Conservation (phyloP, 192 early-diverging fungal species). For the Backusella sp. region DNA sequence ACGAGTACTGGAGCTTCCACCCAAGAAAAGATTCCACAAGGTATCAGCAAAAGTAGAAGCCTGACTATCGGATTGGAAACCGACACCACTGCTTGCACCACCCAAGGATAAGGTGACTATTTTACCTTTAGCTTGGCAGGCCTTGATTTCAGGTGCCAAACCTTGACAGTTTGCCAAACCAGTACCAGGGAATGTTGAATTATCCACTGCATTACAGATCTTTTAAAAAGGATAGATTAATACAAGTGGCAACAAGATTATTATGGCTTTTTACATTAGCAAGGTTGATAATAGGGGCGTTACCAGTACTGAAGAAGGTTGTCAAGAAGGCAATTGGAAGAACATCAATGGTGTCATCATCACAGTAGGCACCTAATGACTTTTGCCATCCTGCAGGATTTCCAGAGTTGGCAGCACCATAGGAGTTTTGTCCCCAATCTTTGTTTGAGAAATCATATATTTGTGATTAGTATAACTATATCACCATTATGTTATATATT, state of each 20-base stretch:
- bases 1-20: constrained; percentile 46
- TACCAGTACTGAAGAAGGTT: constrained; percentile 42
- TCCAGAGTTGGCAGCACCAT: constrained; percentile 31
- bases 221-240: constrained; percentile 5
- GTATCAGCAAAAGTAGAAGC: constrained; percentile 50
- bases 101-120: constrained; percentile 62
- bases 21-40: constrained; percentile 59
- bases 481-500: neutral
- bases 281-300: constrained; percentile 52
- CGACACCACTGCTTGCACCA: constrained; percentile 57
- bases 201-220: constrained; percentile 42
- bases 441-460: neutral
- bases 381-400: constrained; percentile 28
- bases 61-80: constrained; percentile 42
- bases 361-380: constrained; percentile 49
- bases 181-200: constrained; percentile 49
- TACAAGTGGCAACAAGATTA: neutral
- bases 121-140: constrained; percentile 66
- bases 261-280: constrained; percentile 37
- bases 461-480: neutral
- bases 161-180: constrained; percentile 53
- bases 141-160: constrained; percentile 57
- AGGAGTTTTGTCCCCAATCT: constrained; percentile 43
- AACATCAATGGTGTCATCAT: constrained; percentile 56
- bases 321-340: constrained; percentile 60